phyloP scores from a whole-genome alignment of 2,329 filamentous ascomycete genomes.

The Massarina eburnea region DNA sequence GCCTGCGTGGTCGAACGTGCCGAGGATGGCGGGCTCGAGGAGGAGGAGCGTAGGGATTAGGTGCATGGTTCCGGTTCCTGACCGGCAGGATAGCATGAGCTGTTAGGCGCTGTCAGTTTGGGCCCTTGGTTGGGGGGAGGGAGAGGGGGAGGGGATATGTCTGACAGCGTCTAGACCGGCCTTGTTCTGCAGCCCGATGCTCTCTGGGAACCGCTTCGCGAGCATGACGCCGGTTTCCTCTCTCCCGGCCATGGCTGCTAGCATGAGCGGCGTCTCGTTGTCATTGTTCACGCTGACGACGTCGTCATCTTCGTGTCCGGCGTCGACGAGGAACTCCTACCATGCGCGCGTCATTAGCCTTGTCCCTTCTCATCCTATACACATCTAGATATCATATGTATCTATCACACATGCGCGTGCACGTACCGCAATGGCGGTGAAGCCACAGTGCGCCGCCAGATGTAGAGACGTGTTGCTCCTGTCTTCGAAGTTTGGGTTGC shows the following conservation, averaged over 20 bases:
- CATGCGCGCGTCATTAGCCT: too few species aligned
- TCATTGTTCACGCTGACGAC: constrained; percentile 76
- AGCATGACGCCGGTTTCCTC: constrained; percentile 74
- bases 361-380: neutral
- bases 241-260: constrained; percentile 70
- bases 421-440: constrained; percentile 63
- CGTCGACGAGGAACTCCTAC: constrained; percentile 66
- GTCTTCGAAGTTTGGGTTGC: constrained; percentile 75
- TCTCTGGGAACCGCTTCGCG: constrained; percentile 63
- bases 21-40: constrained; percentile 30
- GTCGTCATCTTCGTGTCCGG: constrained; percentile 71
- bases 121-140: neutral
- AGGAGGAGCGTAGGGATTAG: constrained; percentile 44
- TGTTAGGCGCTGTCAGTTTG: constrained; percentile 15
- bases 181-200: constrained; percentile 66
- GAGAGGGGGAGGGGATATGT: too few species aligned
- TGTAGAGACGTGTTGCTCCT: constrained; percentile 84
- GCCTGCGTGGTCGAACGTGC: constrained; percentile 64
- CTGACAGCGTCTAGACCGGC: constrained; percentile 69
- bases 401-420: neutral
- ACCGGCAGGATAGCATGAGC: constrained; percentile 44
- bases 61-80: constrained; percentile 47
- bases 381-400: neutral
- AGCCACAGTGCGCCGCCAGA: constrained; percentile 73
- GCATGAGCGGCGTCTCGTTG: constrained; percentile 79